These are phyloP conservation scores for Yamadazyma paraphyllophila DNA, from an alignment of 805 yeast species.

Conservation along the genomic window DNA sequence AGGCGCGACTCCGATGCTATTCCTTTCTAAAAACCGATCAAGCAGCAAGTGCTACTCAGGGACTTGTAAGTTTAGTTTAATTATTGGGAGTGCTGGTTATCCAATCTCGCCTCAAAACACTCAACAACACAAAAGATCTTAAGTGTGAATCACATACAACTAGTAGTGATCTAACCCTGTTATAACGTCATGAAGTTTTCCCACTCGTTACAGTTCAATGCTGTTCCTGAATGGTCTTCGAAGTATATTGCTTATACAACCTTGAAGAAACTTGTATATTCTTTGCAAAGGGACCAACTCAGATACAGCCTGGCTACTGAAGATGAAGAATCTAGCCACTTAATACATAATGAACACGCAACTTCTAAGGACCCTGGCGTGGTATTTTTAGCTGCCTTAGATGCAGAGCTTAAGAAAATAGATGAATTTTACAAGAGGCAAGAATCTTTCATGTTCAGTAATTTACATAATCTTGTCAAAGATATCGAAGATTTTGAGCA, in stretches of 20 bases:
- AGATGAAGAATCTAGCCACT: slow-evolving; percentile 31
- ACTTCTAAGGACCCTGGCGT: slow-evolving; percentile 46
- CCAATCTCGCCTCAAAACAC: too few species aligned
- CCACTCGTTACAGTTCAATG: slow-evolving; percentile 91
- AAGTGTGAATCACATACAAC: too few species aligned
- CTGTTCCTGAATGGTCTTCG: slow-evolving; percentile 97
- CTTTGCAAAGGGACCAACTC: slow-evolving; percentile 66
- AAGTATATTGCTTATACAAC: slow-evolving; percentile 88
- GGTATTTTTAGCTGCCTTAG: slow-evolving; percentile 70
- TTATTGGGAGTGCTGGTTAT: too few species aligned
- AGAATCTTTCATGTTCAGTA: slow-evolving; percentile 55
- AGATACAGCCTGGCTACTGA: slow-evolving; percentile 25
- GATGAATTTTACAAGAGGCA: slow-evolving; percentile 70
- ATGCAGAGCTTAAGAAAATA: slow-evolving; percentile 72
- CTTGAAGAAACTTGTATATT: slow-evolving; percentile 79
- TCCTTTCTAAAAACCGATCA: too few species aligned
- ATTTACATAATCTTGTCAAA: slow-evolving; percentile 53
- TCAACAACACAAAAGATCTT: too few species aligned
- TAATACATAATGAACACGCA: slow-evolving; percentile 28
- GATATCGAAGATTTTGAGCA: slow-evolving; percentile 65
- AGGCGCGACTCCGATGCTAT: too few species aligned
- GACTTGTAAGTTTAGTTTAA: too few species aligned
- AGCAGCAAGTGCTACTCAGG: too few species aligned
- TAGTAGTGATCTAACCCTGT: too few species aligned
- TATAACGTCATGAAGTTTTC: slow-evolving; percentile 75